Evolutionary conservation across 345 rosid species (phyloP).

Genomic region (Rhizophora apiculata): DNA sequence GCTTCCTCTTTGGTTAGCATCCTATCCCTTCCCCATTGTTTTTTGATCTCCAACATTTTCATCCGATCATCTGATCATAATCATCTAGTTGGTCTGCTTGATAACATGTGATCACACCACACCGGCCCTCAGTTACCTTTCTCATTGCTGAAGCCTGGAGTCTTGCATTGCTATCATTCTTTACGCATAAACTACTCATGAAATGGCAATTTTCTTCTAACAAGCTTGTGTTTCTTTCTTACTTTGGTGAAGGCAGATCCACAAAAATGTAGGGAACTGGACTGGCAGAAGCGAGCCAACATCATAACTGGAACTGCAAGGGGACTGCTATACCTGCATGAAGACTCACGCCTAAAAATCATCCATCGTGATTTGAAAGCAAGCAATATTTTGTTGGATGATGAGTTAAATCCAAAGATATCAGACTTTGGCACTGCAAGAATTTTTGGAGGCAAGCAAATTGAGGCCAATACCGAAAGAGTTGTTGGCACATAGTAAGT

Average conservation of each 20-base stretch:
- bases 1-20: constrained; percentile 39
- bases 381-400: constrained; percentile 49
- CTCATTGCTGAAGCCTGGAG: no score
- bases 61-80: no score
- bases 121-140: no score
- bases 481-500: constrained; percentile 57
- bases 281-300: constrained; percentile 40
- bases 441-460: constrained; percentile 47
- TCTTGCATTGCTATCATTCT: no score
- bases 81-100: no score
- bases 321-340: constrained; percentile 48
- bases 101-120: no score
- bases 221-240: neutral
- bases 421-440: constrained; percentile 58
- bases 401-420: constrained; percentile 50
- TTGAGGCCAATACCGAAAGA: constrained; percentile 45
- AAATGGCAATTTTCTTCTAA: no score
- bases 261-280: constrained; percentile 27
- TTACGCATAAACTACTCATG: no score
- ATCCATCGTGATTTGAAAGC: constrained; percentile 49
- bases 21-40: neutral
- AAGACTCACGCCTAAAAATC: constrained; percentile 54
- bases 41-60: neutral
- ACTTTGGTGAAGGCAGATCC: constrained; percentile 28
- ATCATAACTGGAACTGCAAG: constrained; percentile 41